A percentile compares a stretch with the other conserved stretches of the same genome.
These are phyloP conservation scores for Phytophthora hybrid DNA, from an alignment of 352 stramenopile genomes.

Conservation along the genomic window DNA sequence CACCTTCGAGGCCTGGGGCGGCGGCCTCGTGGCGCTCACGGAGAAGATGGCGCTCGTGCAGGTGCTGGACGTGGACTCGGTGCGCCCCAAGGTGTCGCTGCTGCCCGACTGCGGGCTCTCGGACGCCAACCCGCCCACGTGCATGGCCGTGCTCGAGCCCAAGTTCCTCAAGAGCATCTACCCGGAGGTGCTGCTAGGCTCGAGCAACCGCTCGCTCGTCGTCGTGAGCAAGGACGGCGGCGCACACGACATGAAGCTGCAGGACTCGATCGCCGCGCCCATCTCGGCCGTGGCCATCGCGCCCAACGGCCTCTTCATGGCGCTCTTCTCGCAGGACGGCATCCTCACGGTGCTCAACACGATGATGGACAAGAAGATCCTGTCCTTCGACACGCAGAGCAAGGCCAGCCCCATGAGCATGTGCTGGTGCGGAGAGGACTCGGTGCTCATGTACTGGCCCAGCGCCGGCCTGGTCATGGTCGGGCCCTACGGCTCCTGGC, in stretches of 20 bases:
- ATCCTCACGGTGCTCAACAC: slow-evolving; percentile 96
- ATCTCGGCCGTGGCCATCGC: slow-evolving; percentile 94
- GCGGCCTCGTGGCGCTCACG: slow-evolving; percentile 79
- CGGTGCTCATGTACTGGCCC: slow-evolving; percentile 90
- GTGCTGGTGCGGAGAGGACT: slow-evolving; percentile 93
- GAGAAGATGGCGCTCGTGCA: slow-evolving; percentile 87
- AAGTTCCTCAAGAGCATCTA: slow-evolving; percentile 92
- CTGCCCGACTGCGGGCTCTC: slow-evolving; percentile 79
- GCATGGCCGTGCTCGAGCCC: slow-evolving; percentile 93
- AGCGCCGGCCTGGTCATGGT: slow-evolving; percentile 87
- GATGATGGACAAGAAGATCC: slow-evolving; percentile 95
- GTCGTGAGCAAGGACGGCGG: slow-evolving; percentile 77
- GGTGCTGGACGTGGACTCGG: slow-evolving; percentile 81
- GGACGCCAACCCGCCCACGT: slow-evolving; percentile 79
- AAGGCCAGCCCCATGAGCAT: slow-evolving; percentile 79
- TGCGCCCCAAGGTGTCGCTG: slow-evolving; percentile 79
- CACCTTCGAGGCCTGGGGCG: slow-evolving; percentile 80
- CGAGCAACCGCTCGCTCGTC: slow-evolving; percentile 91
- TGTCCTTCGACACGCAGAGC: slow-evolving; percentile 90
- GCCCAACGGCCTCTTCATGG: slow-evolving; percentile 96
- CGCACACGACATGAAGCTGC: slow-evolving; percentile 86
- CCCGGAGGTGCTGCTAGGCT: slow-evolving; percentile 94
- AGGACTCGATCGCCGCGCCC: slow-evolving; percentile 80
- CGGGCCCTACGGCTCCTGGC: slow-evolving; percentile 86
- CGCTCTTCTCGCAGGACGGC: slow-evolving; percentile 94